phyloP scores from a whole-genome alignment of 495 filamentous ascomycete genomes.

The Chaetomium tenue region DNA sequence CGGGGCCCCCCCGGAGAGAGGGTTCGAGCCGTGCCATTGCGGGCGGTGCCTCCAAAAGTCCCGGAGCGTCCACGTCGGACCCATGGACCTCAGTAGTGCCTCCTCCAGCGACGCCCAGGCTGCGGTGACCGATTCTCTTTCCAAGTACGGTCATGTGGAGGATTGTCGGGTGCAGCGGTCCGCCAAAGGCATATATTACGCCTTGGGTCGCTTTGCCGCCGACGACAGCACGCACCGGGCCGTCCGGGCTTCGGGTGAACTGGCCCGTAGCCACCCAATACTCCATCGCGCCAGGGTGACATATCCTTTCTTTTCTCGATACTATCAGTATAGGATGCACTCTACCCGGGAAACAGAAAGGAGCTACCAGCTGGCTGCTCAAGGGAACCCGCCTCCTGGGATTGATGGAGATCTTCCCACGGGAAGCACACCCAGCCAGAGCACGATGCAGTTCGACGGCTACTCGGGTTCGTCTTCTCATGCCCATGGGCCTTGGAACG shows the following conservation, averaged over 20 bases:
- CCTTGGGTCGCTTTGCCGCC: not conserved
- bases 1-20: too few relatives aligned
- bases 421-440: not conserved
- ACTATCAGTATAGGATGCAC: not conserved
- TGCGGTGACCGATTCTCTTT: not conserved
- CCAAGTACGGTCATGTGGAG: constrained; percentile 16
- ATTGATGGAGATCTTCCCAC: not conserved
- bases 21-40: not conserved
- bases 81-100: not conserved
- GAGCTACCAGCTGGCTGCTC: not conserved
- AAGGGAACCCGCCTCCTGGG: not conserved
- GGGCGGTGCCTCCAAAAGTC: not conserved
- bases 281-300: not conserved
- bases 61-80: not conserved
- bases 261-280: not conserved
- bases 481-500: not conserved
- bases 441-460: not conserved
- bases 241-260: not conserved
- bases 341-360: not conserved
- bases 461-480: not conserved
- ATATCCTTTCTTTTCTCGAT: not conserved
- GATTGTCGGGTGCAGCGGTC: not conserved
- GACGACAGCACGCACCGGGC: not conserved
- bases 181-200: not conserved
- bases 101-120: not conserved